Conservation (phyloP, 768 basidiomycete genomes). For the Peribolospora kevripleyi region DNA sequence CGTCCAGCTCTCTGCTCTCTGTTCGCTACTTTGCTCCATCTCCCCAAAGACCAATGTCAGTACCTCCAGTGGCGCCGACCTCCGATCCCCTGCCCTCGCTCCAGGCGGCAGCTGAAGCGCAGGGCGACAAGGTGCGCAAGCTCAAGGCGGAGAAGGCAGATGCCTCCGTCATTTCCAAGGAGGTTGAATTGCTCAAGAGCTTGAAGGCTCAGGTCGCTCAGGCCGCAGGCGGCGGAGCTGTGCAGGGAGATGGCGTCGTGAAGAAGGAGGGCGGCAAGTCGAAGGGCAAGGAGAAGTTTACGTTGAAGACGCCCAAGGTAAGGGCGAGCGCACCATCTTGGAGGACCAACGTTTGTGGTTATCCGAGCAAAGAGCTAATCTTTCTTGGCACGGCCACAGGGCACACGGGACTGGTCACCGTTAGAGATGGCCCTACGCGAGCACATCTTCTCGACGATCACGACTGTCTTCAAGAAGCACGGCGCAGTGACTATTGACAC, state of each 20-base stretch:
- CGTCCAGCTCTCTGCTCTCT: too few relatives aligned
- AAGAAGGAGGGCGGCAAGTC: slow-evolving; percentile 34
- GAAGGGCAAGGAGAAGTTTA: slow-evolving; percentile 24
- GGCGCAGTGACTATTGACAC: slow-evolving; percentile 88
- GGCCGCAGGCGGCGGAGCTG: slow-evolving; percentile 20
- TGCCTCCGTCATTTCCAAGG: neutral
- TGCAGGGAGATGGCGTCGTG: slow-evolving; percentile 23
- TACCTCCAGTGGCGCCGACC: too few relatives aligned
- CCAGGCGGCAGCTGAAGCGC: slow-evolving; percentile 5
- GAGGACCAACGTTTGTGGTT: neutral
- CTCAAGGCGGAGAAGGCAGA: slow-evolving; percentile 10
- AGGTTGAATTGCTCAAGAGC: neutral
- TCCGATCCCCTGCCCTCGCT: slow-evolving; percentile 3
- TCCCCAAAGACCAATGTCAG: too few relatives aligned
- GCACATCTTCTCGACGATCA: slow-evolving; percentile 67
- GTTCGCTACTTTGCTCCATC: too few relatives aligned
- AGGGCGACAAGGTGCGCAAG: slow-evolving; percentile 8
- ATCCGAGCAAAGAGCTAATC: neutral
- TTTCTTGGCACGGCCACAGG: slow-evolving; percentile 25
- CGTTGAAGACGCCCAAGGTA: slow-evolving; percentile 88
- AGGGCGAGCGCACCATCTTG: slow-evolving; percentile 10
- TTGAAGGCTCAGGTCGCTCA: slow-evolving; percentile 11
- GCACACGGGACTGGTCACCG: slow-evolving; percentile 84
- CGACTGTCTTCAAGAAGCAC: slow-evolving; percentile 62
- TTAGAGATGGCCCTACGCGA: slow-evolving; percentile 77